Evolutionary conservation across 2,329 filamentous ascomycete species (phyloP).

Genomic region (Scorias spongiosa): DNA sequence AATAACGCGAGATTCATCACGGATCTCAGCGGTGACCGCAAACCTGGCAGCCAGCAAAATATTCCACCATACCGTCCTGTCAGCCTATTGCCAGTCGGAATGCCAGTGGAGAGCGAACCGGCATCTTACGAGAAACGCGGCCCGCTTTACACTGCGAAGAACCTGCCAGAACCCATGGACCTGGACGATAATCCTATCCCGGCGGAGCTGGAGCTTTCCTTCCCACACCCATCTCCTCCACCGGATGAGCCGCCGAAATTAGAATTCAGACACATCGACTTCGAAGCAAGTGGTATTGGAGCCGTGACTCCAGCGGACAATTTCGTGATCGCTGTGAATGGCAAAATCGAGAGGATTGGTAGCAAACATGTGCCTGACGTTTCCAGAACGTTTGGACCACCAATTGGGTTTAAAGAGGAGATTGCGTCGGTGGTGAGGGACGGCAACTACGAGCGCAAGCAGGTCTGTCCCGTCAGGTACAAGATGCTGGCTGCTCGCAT

Average conservation of each 20-base stretch:
- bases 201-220: slow-evolving; percentile 20
- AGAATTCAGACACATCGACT: slow-evolving; percentile 17
- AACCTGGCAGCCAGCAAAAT: slow-evolving; percentile 3
- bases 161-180: slow-evolving; percentile 20
- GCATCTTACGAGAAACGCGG: slow-evolving; percentile 17
- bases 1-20: slow-evolving; percentile 66
- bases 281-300: slow-evolving; percentile 40
- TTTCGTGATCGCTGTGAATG: slow-evolving; percentile 36
- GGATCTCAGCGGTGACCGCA: slow-evolving; percentile 55
- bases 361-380: slow-evolving; percentile 2
- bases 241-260: slow-evolving; percentile 4
- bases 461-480: slow-evolving; percentile 31
- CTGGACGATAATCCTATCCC: slow-evolving; percentile 22
- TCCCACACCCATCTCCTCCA: slow-evolving; percentile 20
- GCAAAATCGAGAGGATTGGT: slow-evolving; percentile 6
- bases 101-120: neutral
- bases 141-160: slow-evolving; percentile 12
- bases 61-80: slow-evolving; percentile 11
- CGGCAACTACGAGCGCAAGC: slow-evolving; percentile 1
- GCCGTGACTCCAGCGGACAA: slow-evolving; percentile 44
- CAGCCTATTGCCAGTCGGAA: slow-evolving; percentile 8
- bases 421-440: slow-evolving; percentile 22
- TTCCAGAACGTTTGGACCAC: slow-evolving; percentile 9
- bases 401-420: slow-evolving; percentile 7
- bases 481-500: slow-evolving; percentile 50